Base-by-base conservation (phyloP, 2,329 filamentous ascomycete genomes). In the Hortaea sp. region DNA sequence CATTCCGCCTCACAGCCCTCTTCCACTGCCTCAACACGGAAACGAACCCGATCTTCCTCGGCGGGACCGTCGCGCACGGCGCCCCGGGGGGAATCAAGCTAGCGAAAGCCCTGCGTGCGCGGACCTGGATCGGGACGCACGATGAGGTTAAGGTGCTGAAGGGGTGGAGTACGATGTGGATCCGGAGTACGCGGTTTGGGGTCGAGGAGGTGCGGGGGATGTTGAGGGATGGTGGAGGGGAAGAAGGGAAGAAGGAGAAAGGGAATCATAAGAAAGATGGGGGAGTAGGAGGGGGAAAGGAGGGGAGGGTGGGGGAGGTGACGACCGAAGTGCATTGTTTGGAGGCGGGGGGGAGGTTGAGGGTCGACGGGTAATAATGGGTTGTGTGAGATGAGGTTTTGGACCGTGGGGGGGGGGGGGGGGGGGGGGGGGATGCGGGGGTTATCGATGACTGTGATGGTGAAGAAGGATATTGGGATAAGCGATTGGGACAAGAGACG, bases 21-120 rank as follows among this genome's bases (percentile, higher is more conserved):
- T 68, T 85, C 11, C 81, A 85, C 59, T 77, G 75, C 44, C 80
- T 84, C 63, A 77, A 82, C 55, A 66, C 66, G 6, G 72, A 81
- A 28, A 65, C 70, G 13, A 79, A 77, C 39, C 76, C 77, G 1
- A 81, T 77, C 75, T 81, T 76, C 63, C 61, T 82, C 1, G 79
- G 78, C 32, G 78, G 79, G 0, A 74, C 76, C 43, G 73, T 80
- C 43, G 75, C 74, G 27, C 67, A 70, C 2, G 79, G 79, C 1
- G 71, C 73, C 7, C 76, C 78, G 0, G 71, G 73, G 7, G 81
- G 81, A 0, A 60, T 74, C 28, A 72, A 78, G 47, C 76, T 80
- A 28, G 78, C 78, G 2, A 63, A 68, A 34, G 69, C 68, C 13
- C 62, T 81, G 1, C 70, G 71, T 9, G 77, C 77, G 4, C 69